These are phyloP conservation scores for Fusarium domesticum DNA, from an alignment of 2,329 filamentous ascomycete species.

Conservation along the genomic window DNA sequence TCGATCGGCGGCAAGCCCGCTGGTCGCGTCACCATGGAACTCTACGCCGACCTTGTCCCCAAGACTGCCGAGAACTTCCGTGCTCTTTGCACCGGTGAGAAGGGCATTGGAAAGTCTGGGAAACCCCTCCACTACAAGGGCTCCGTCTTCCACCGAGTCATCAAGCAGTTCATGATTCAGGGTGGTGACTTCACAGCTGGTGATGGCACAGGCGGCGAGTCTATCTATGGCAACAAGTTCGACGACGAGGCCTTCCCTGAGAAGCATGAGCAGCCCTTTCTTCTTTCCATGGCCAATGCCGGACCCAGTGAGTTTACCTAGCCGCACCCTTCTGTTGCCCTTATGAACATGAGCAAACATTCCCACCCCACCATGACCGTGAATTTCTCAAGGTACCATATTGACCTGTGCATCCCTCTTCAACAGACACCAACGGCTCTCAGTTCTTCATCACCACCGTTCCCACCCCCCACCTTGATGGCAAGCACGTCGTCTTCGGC, in stretches of 20 bases:
- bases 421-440: conserved; percentile 81
- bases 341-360: no score
- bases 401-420: conserved; percentile 11
- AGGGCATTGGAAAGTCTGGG: conserved; percentile 75
- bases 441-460: conserved; percentile 99
- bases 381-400: conserved; percentile 6
- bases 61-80: conserved; percentile 98
- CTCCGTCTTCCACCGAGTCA: conserved; percentile 90
- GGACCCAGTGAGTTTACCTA: conserved; percentile 65
- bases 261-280: conserved; percentile 89
- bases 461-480: conserved; percentile 88
- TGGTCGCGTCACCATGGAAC: conserved; percentile 83
- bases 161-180: conserved; percentile 96
- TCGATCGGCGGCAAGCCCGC: conserved; percentile 69
- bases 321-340: neutral
- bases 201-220: conserved; percentile 94
- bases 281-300: conserved; percentile 97
- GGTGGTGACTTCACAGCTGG: conserved; percentile 94
- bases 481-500: conserved; percentile 97
- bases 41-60: conserved; percentile 74
- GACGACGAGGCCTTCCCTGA: conserved; percentile 92
- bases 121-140: conserved; percentile 92
- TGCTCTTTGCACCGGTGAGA: conserved; percentile 90
- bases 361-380: conserved; percentile 2
- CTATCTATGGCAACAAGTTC: conserved; percentile 96